Evolutionary conservation across 1,284 basidiomycete genomes (phyloP).

Genomic region (Rhodotorula glutinis): DNA sequence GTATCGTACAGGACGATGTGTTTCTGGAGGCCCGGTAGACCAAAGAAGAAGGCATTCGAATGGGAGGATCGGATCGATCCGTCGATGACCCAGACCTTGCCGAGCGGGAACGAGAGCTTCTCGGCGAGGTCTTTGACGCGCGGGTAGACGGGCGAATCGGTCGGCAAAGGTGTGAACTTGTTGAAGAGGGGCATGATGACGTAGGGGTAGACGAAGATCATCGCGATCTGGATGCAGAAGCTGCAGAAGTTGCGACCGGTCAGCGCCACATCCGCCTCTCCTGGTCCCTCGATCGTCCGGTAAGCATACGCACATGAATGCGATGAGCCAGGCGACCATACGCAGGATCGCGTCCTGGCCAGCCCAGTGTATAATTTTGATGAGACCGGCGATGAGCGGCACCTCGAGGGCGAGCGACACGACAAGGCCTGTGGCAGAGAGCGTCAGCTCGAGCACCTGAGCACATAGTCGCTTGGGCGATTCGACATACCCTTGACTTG

Average conservation of each 20-base stretch:
- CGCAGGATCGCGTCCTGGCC: slow-evolving; percentile 52
- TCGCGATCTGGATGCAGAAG: slow-evolving; percentile 8
- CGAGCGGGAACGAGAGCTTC: slow-evolving; percentile 83
- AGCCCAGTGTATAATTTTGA: slow-evolving; percentile 88
- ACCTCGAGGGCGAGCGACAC: slow-evolving; percentile 73
- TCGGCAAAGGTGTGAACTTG: slow-evolving; percentile 76
- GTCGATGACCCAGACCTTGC: slow-evolving; percentile 90
- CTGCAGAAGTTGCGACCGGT: not conserved
- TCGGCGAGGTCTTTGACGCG: slow-evolving; percentile 68
- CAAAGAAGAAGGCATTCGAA: slow-evolving; percentile 65
- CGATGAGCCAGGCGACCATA: slow-evolving; percentile 43
- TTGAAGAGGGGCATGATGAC: slow-evolving; percentile 96
- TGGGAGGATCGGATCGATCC: slow-evolving; percentile 92
- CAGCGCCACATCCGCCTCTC: not conserved
- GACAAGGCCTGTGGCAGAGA: slow-evolving; percentile 61
- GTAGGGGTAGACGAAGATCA: slow-evolving; percentile 55
- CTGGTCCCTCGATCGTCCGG: slow-evolving; percentile 49
- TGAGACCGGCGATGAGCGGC: slow-evolving; percentile 81
- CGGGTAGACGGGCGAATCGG: slow-evolving; percentile 55
- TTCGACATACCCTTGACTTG: slow-evolving; percentile 8
- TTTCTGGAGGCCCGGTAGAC: slow-evolving; percentile 1
- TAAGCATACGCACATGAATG: slow-evolving; percentile 34
- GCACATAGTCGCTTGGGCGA: not conserved
- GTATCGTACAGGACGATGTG: slow-evolving; percentile 93
- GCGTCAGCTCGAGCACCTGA: slow-evolving; percentile 13